These are phyloP conservation scores for Mycena rebaudengoi DNA, from an alignment of 768 basidiomycete species.

Conservation along the genomic window DNA sequence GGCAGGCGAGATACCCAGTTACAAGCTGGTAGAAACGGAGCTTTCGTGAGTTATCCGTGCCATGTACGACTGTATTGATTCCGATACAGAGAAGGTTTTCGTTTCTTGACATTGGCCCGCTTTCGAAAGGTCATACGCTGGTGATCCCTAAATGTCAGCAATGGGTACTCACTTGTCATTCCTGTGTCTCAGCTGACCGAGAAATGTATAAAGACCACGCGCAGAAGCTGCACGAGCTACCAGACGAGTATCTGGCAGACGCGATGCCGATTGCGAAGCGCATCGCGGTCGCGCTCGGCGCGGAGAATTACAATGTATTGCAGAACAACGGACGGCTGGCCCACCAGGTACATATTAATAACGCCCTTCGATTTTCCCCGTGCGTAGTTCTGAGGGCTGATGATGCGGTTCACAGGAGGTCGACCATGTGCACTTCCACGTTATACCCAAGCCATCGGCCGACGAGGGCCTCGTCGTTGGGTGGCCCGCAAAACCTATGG, in stretches of 20 bases:
- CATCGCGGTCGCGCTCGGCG: conserved; percentile 79
- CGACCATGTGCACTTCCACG: conserved; percentile 91
- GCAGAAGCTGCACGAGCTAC: conserved; percentile 85
- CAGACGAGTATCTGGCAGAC: conserved; percentile 85
- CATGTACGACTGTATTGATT: neutral
- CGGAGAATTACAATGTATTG: conserved; percentile 88
- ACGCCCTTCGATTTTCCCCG: neutral
- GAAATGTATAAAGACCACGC: conserved; percentile 77
- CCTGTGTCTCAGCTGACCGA: neutral
- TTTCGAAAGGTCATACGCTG: conserved; percentile 90
- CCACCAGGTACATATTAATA: conserved; percentile 64
- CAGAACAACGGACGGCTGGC: conserved; percentile 68
- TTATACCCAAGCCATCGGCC: conserved; percentile 87
- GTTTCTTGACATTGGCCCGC: conserved; percentile 92
- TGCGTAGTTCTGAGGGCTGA: neutral
- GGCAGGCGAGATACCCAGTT: conserved; percentile 88
- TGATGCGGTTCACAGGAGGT: conserved; percentile 57
- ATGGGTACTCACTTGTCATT: no score
- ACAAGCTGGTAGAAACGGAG: conserved; percentile 83
- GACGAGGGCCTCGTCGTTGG: conserved; percentile 81
- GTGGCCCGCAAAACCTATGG: conserved; percentile 73
- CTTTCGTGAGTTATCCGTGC: conserved; percentile 54
- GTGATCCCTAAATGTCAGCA: conserved; percentile 90
- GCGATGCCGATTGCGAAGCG: conserved; percentile 86
- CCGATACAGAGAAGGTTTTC: conserved; percentile 60